Conservation (phyloP, 2,329 filamentous ascomycete genomes). For the Trichoderma oligosporum region DNA sequence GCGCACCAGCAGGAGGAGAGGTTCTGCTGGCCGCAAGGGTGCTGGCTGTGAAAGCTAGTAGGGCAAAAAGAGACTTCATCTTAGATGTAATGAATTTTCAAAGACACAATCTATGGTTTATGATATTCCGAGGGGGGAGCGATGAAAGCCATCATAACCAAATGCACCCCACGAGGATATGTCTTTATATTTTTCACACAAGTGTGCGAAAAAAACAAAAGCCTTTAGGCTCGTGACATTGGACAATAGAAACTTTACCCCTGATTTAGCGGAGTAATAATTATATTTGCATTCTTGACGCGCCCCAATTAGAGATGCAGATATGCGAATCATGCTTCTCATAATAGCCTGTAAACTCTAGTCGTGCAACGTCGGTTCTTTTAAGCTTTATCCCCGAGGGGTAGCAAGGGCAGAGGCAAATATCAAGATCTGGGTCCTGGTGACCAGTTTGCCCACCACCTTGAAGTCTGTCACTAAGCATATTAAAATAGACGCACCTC, state of each 20-base stretch:
- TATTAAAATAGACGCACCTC: no score
- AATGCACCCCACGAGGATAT: not conserved
- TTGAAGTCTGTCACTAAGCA: no score
- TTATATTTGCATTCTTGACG: not conserved
- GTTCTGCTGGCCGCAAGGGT: not conserved
- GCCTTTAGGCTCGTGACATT: not conserved
- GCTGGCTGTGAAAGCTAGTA: not conserved
- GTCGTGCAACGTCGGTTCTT: not conserved
- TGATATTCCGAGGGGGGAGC: not conserved
- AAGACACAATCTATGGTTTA: not conserved
- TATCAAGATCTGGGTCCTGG: no score
- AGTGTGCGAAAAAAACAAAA: no score
- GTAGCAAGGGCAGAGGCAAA: no score
- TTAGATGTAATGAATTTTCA: not conserved
- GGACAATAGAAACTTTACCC: not conserved
- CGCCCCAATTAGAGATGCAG: not conserved
- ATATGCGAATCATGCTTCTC: not conserved
- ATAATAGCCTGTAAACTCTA: not conserved
- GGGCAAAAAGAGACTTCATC: not conserved
- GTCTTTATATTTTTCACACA: not conserved
- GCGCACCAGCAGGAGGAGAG: not conserved
- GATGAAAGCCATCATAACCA: not conserved
- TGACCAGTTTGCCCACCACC: no score
- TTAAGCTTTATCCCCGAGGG: not conserved
- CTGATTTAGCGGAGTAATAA: not conserved